Percentiles rank a stretch among this genome's conserved stretches.
These are phyloP conservation scores for Daphne laureola DNA, from an alignment of 441 rosid species.

Conservation along the genomic window DNA sequence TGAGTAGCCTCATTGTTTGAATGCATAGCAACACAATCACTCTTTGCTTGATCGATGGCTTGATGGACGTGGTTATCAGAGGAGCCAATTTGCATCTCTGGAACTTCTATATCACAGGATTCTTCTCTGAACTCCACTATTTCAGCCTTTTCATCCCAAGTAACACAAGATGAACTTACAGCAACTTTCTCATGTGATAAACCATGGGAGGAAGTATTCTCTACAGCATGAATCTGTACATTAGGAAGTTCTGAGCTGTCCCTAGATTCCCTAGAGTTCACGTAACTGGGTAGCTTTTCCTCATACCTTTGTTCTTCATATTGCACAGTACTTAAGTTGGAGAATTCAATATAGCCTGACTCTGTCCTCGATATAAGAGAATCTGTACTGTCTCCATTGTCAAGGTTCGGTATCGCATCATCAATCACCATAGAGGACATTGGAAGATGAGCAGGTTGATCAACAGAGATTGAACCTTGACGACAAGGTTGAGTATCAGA, in stretches of 20 bases:
- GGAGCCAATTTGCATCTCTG: constrained; percentile 14
- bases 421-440: too few species aligned
- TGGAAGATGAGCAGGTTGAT: too few species aligned
- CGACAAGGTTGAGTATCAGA: too few species aligned
- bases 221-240: constrained; percentile 27
- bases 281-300: constrained; percentile 32
- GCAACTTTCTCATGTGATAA: constrained; percentile 33
- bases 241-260: constrained; percentile 33
- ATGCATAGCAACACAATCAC: constrained; percentile 20
- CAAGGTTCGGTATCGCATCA: constrained; percentile 41
- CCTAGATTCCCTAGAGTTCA: constrained; percentile 32
- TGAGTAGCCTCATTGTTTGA: constrained; percentile 23
- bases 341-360: constrained; percentile 56
- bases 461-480: too few species aligned
- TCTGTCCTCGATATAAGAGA: constrained; percentile 62
- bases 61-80: constrained; percentile 16
- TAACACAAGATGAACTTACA: constrained; percentile 42
- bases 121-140: constrained; percentile 33
- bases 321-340: constrained; percentile 33
- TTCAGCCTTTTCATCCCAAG: constrained; percentile 86
- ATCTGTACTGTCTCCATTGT: constrained; percentile 40
- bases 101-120: constrained; percentile 19
- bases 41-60: constrained; percentile 16
- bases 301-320: constrained; percentile 38
- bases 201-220: constrained; percentile 24